Conservation (phyloP, 2,329 filamentous ascomycete species). For the Chalara sp. region DNA sequence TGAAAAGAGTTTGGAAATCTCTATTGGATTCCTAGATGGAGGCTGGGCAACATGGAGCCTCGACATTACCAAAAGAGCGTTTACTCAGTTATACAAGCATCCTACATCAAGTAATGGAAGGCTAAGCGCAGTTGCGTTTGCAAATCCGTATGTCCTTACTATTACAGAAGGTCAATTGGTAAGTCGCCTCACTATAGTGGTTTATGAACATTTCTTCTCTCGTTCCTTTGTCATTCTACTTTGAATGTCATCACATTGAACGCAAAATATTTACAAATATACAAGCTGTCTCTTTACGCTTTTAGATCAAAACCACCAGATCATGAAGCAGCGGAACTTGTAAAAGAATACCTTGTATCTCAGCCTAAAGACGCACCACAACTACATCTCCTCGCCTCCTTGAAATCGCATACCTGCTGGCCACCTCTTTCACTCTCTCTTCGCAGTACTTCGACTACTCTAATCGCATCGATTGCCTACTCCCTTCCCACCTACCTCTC, state of each 20-base stretch:
- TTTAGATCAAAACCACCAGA: not conserved
- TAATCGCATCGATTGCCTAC: constrained; percentile 82
- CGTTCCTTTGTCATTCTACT: not conserved
- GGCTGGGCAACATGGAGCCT: constrained; percentile 65
- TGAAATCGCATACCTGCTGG: constrained; percentile 73
- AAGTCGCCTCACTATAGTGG: constrained; percentile 58
- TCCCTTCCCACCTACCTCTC: constrained; percentile 68
- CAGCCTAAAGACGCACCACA: not conserved
- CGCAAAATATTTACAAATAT: not conserved
- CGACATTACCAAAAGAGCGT: constrained; percentile 31
- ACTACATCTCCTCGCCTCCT: constrained; percentile 59
- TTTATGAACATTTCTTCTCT: not conserved
- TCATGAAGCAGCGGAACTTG: not conserved
- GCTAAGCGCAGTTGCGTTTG: constrained; percentile 64
- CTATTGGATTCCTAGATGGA: constrained; percentile 66
- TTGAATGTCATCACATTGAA: not conserved
- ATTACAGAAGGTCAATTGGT: constrained; percentile 69
- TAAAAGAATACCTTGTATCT: not conserved
- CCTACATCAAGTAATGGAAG: constrained; percentile 27
- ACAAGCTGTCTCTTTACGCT: not conserved
- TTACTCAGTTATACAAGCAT: constrained; percentile 17
- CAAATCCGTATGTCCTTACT: constrained; percentile 70
- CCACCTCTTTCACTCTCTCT: constrained; percentile 79
- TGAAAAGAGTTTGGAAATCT: constrained; percentile 47
- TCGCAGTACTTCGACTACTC: constrained; percentile 53